These are phyloP conservation scores for Fusarium longipes DNA, from an alignment of 2,329 filamentous ascomycete genomes.

Conservation along the genomic window DNA sequence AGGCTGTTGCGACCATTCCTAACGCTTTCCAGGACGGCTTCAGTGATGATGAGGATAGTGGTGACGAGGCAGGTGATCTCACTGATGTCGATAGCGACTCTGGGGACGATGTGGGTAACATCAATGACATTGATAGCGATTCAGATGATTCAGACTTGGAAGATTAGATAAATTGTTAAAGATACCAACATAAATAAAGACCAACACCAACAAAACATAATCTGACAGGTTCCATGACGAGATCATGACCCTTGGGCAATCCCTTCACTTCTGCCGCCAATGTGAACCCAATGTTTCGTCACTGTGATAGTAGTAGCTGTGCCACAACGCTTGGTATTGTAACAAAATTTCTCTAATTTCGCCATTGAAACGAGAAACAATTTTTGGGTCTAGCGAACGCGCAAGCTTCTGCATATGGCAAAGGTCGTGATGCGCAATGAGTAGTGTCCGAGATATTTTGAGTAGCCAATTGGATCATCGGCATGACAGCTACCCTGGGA, in stretches of 20 bases:
- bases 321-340: too few relatives aligned
- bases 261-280: too few relatives aligned
- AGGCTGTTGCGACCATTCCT: not conserved
- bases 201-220: too few relatives aligned
- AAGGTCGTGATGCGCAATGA: not conserved
- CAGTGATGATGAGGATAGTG: constrained; percentile 2
- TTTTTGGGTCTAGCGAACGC: not conserved
- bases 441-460: not conserved
- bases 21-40: not conserved
- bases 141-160: not conserved
- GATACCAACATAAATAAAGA: too few relatives aligned
- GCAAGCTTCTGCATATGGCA: not conserved
- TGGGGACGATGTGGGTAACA: not conserved
- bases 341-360: too few relatives aligned
- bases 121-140: not conserved
- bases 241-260: too few relatives aligned
- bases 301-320: too few relatives aligned
- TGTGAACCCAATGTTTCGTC: too few relatives aligned
- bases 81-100: not conserved
- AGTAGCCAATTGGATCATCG: not conserved
- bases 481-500: not conserved
- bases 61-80: not conserved
- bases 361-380: too few relatives aligned
- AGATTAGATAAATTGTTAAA: not conserved
- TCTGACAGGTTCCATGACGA: too few relatives aligned